Evolutionary conservation across 75 land plant genomes (phyloP).

Genomic region (Selaginella moellendorffii): DNA sequence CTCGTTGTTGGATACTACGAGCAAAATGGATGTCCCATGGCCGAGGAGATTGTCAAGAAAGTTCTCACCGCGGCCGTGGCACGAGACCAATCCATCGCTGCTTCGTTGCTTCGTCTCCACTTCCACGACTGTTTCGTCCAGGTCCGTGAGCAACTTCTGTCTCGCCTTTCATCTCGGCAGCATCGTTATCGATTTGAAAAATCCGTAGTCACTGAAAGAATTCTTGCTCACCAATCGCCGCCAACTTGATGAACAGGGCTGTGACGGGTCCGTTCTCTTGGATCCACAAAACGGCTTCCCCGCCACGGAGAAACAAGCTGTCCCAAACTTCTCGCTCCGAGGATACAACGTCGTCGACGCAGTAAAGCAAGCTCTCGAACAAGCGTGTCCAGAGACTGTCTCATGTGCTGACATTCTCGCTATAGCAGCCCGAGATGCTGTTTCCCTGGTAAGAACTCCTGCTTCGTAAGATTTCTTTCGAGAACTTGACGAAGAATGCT

Average conservation of each 20-base stretch:
- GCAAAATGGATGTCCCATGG: not conserved
- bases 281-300: not conserved
- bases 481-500: not conserved
- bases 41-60: not conserved
- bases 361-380: not conserved
- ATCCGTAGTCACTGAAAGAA: no score
- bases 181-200: no score
- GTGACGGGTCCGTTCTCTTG: conserved; percentile 6
- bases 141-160: not conserved
- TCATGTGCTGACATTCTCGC: conserved; percentile 9
- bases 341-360: not conserved
- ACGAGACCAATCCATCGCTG: conserved; percentile 1
- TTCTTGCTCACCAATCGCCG: no score
- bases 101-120: conserved; percentile 1
- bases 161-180: no score
- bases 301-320: not conserved
- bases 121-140: conserved; percentile 7
- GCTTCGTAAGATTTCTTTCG: not conserved
- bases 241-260: not conserved
- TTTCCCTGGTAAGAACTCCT: not conserved
- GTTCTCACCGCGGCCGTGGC: not conserved
- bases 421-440: not conserved
- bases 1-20: not conserved
- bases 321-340: not conserved
- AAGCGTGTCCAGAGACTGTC: not conserved